Evolutionary conservation across 2,329 filamentous ascomycete genomes (phyloP).

Genomic region (Fusarium sp.): DNA sequence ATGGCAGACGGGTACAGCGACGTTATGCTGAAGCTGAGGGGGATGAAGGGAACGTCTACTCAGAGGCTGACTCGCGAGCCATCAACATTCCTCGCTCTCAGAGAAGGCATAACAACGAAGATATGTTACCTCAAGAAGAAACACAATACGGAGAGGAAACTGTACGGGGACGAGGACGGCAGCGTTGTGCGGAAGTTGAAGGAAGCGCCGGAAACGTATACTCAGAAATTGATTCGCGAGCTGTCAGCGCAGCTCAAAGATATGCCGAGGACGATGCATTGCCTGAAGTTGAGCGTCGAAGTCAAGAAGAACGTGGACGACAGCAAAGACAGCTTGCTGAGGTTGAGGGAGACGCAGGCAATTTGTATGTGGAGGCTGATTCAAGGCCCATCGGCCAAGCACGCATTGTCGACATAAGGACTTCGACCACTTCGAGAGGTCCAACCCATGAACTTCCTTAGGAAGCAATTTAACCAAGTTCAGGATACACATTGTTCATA

Average conservation of each 20-base stretch:
- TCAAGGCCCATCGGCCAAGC: slow-evolving; percentile 8
- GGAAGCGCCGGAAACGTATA: not conserved
- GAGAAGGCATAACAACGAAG: not conserved
- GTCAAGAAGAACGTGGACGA: too few species aligned
- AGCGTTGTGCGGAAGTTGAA: not conserved
- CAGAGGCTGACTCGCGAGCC: slow-evolving; percentile 6
- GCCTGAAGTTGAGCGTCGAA: not conserved
- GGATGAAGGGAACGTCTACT: not conserved
- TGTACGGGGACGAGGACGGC: not conserved
- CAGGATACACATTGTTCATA: too few species aligned
- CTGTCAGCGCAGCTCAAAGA: not conserved
- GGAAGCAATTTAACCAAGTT: too few species aligned
- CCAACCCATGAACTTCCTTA: slow-evolving; percentile 2
- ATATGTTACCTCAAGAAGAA: not conserved
- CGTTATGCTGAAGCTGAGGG: not conserved
- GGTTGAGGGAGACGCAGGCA: not conserved
- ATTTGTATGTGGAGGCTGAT: slow-evolving; percentile 1
- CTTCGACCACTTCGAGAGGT: not conserved
- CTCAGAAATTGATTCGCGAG: slow-evolving; percentile 1
- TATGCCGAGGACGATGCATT: too few species aligned
- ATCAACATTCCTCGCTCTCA: not conserved
- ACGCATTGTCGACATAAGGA: not conserved
- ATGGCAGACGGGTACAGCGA: not conserved
- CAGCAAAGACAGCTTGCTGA: not conserved
- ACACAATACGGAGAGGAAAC: too few species aligned